Evolutionary conservation across 2,329 filamentous ascomycete species (phyloP).

Genomic region (Monilinia polystroma): DNA sequence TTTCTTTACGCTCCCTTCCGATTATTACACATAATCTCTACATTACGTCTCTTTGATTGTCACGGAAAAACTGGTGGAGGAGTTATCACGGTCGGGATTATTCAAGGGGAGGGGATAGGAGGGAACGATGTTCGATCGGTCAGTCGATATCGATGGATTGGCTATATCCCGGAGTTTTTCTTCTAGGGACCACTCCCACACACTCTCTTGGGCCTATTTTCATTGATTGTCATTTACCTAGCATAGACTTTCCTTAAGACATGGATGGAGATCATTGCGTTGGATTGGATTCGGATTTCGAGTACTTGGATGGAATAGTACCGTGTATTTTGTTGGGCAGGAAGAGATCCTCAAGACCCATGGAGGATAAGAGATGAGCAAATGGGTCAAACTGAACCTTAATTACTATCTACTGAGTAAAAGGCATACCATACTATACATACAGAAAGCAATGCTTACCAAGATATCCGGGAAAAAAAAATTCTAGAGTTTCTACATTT

Average conservation of each 20-base stretch:
- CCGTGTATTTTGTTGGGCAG: not conserved
- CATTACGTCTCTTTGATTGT: constrained; percentile 6
- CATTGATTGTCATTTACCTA: constrained; percentile 6
- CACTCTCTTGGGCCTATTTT: constrained; percentile 15
- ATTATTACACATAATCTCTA: constrained; percentile 22
- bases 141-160: constrained; percentile 17
- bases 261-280: constrained; percentile 7
- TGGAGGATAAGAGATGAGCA: not conserved
- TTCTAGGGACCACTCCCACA: constrained; percentile 9
- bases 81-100: constrained; percentile 15
- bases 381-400: not conserved
- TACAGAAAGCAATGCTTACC: not conserved
- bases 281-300: constrained; percentile 7
- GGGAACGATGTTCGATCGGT: constrained; percentile 13
- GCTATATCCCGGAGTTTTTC: constrained; percentile 20
- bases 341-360: not conserved
- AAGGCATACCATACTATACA: constrained; percentile 9
- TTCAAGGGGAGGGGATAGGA: not conserved
- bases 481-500: too few species aligned
- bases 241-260: not conserved
- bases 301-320: not conserved
- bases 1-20: constrained; percentile 20
- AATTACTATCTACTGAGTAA: not conserved
- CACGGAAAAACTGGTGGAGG: constrained; percentile 10
- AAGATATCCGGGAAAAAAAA: too few species aligned